Evolutionary conservation across 306 rosid genomes (phyloP).

Genomic region (Fragaria ananassa): DNA sequence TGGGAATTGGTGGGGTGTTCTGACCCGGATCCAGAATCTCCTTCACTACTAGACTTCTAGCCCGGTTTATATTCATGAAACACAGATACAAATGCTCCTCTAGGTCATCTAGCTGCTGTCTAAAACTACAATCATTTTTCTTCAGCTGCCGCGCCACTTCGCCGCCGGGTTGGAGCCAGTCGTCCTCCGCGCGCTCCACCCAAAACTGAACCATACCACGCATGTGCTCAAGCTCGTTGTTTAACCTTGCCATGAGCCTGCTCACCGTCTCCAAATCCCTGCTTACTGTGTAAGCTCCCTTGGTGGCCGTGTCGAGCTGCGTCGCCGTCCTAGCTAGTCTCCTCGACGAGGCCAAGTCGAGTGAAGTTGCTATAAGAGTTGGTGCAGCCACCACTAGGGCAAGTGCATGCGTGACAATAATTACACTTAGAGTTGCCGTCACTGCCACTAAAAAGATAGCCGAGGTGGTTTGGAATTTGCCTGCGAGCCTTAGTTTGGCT

Average conservation of each 20-base stretch:
- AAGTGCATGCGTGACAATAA: constrained; percentile 53
- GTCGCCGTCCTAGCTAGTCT: constrained; percentile 27
- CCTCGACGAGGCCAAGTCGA: constrained; percentile 29
- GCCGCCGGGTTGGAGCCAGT: constrained; percentile 30
- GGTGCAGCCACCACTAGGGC: constrained; percentile 49
- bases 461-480: constrained; percentile 34
- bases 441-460: constrained; percentile 32
- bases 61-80: constrained; percentile 80
- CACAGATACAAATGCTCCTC: constrained; percentile 84
- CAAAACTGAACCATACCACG: constrained; percentile 43
- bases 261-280: constrained; percentile 63
- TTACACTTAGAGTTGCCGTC: constrained; percentile 39
- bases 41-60: constrained; percentile 59
- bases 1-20: constrained; percentile 2
- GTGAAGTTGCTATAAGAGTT: constrained; percentile 25
- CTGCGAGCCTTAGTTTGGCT: constrained; percentile 29
- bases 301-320: constrained; percentile 61
- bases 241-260: constrained; percentile 54
- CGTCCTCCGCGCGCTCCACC: constrained; percentile 46
- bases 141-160: constrained; percentile 55
- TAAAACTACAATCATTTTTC: constrained; percentile 43
- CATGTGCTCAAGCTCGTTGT: constrained; percentile 63
- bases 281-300: constrained; percentile 63
- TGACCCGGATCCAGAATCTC: constrained; percentile 30
- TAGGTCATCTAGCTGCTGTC: constrained; percentile 66